A percentile compares a stretch with the other conserved stretches of the same genome.
Evolutionary conservation across 805 yeast species (phyloP).

Genomic region (Lipomyces japonicus): DNA sequence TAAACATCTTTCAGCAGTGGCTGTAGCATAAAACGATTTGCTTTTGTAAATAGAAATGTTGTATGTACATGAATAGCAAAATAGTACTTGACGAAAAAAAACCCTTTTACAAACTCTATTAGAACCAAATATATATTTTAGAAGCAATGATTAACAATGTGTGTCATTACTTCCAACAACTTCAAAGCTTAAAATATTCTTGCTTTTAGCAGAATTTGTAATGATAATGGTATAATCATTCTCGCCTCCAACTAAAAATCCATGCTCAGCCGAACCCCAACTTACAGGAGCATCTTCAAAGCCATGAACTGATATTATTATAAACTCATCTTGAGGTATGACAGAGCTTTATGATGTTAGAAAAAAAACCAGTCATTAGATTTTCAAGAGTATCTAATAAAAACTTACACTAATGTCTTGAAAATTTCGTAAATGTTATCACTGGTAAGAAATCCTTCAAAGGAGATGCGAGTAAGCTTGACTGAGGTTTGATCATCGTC

Average conservation of each 20-base stretch:
- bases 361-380: not conserved
- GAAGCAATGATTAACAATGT: constrained; percentile 4
- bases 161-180: constrained; percentile 13
- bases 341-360: not conserved
- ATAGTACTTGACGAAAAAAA: too few species aligned
- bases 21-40: not conserved
- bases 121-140: not conserved
- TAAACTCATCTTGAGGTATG: constrained; percentile 12
- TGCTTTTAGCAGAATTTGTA: not conserved
- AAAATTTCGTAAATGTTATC: constrained; percentile 3
- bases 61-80: too few species aligned
- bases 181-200: constrained; percentile 2
- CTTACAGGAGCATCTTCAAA: constrained; percentile 29
- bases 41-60: too few species aligned
- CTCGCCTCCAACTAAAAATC: constrained; percentile 20
- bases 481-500: constrained; percentile 4
- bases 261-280: constrained; percentile 23
- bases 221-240: constrained; percentile 18
- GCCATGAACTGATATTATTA: constrained; percentile 20
- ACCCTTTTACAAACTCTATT: too few species aligned
- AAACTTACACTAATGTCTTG: constrained; percentile 10
- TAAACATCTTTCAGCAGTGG: not conserved
- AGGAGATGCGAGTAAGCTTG: constrained; percentile 3
- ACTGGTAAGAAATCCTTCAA: constrained; percentile 16
- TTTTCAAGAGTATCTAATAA: too few species aligned